Percentiles rank a stretch among this genome's conserved stretches.
Conservation (phyloP, 2,329 filamentous ascomycete species). For the Colletotrichum gigasporum region DNA sequence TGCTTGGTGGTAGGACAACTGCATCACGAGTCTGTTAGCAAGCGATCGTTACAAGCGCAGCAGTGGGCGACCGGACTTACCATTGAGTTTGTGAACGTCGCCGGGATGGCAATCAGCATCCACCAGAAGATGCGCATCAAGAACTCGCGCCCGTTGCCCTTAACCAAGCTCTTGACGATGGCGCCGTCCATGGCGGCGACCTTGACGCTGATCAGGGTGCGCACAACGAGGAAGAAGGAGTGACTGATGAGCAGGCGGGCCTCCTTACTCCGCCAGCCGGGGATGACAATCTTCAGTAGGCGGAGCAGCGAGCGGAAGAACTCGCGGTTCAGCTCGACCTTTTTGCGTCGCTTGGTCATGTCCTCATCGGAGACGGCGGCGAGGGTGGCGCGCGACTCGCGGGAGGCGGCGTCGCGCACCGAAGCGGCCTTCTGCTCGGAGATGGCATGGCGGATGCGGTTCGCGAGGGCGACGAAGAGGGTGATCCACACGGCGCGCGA, state of each 20-base stretch:
- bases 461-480: constrained; percentile 80
- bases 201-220: constrained; percentile 93
- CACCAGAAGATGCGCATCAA: constrained; percentile 91
- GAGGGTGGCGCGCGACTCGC: constrained; percentile 50
- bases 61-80: constrained; percentile 56
- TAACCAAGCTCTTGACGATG: constrained; percentile 90
- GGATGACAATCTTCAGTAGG: constrained; percentile 87
- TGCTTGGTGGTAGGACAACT: constrained; percentile 97
- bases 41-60: background rate
- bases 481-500: constrained; percentile 86
- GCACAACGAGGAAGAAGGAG: constrained; percentile 88
- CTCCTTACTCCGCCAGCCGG: constrained; percentile 90
- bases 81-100: constrained; percentile 99
- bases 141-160: constrained; percentile 91
- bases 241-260: constrained; percentile 87
- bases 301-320: constrained; percentile 78
- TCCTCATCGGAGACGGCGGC: constrained; percentile 58
- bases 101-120: constrained; percentile 96
- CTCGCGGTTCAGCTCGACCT: constrained; percentile 92
- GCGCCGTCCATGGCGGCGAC: constrained; percentile 96
- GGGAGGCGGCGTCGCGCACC: constrained; percentile 69
- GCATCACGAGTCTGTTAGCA: constrained; percentile 21
- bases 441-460: constrained; percentile 91
- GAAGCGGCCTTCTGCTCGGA: constrained; percentile 91
- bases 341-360: constrained; percentile 66